Conservation (phyloP, 2,329 filamentous ascomycete species). For the Helminthosporium solani region DNA sequence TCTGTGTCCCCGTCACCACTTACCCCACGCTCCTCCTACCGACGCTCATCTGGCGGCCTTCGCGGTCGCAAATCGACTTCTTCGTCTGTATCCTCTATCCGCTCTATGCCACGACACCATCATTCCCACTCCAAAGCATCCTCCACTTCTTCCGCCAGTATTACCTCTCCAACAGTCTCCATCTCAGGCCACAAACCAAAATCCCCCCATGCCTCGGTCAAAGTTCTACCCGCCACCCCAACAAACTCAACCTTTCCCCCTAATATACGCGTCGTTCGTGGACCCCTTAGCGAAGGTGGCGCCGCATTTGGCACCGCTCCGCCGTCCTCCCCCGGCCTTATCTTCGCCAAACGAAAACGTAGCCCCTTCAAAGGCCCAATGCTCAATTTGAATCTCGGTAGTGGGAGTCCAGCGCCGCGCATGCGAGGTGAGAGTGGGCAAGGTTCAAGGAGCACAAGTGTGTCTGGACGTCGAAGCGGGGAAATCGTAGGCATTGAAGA, state of each 20-base stretch:
- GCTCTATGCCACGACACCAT: conserved; percentile 74
- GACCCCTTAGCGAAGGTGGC: conserved; percentile 46
- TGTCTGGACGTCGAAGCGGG: conserved; percentile 66
- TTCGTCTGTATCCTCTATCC: conserved; percentile 88
- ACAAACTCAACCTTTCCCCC: conserved; percentile 72
- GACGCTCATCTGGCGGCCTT: conserved; percentile 78
- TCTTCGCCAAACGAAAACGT: conserved; percentile 80
- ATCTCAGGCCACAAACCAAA: conserved; percentile 61
- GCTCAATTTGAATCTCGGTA: conserved; percentile 52
- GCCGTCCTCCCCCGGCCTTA: conserved; percentile 62
- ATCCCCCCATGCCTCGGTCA: conserved; percentile 83
- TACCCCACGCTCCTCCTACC: conserved; percentile 82
- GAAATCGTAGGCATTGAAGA: conserved; percentile 66
- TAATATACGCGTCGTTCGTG: conserved; percentile 80
- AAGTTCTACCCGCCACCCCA: conserved; percentile 90
- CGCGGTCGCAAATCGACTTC: conserved; percentile 94
- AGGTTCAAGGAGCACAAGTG: conserved; percentile 53
- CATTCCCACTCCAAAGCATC: conserved; percentile 92
- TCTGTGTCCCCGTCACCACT: conserved; percentile 84
- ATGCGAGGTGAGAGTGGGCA: conserved; percentile 9
- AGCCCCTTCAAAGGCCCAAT: conserved; percentile 81
- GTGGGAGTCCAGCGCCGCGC: conserved; percentile 6
- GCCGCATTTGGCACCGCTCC: conserved; percentile 55
- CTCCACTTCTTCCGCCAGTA: conserved; percentile 79
- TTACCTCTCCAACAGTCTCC: conserved; percentile 48